Base-by-base conservation (phyloP, 75 land plant species). In the Chamaecyparis obtusa region DNA sequence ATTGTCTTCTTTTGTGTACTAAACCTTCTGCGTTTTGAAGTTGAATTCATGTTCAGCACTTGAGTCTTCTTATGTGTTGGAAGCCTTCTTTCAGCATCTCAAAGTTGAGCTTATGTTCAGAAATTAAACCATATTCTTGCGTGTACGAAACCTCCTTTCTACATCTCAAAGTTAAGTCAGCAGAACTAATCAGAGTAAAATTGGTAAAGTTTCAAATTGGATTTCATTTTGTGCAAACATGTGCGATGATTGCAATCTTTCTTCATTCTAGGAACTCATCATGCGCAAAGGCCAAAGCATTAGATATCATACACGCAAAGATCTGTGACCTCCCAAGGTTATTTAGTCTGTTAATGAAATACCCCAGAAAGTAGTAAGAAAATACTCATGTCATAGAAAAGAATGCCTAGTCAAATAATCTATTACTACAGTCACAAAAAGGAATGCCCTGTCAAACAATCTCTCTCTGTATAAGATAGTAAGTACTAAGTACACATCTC, bases 381-480 rank as follows among this genome's bases (percentile, higher is more conserved):
- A 30, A 81, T 39, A 30, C 24, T 30, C 27, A 21, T 84, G 32
- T 37, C 24, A 44, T 36, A 33, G 39, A 56, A 75, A 16, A 27
- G 55, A 84, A 85, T 84, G 94, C 99, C 92, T 91, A 89, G 83
- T 92, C 93, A 85, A 94, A 93, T 71, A 96, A 86, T 82, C 88
- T 91, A 37, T 95, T 39, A 16, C 24, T 44, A 13, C 36, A 54
- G 17, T 37, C 24, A 60, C 35, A 24, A 37, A 76, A 17, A 27
- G 87, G 56, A 84, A 85, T 84, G 94, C 99, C 92, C 91, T 91
- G 83, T 92, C 93, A 86, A 94, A 93, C 60, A 96, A 84, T 82
- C 88, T 91, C 32, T 97, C 95, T 13, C 55, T 51, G 15, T 77
- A 9, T 11, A 27, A 86, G 84, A 13, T n/a, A 49, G 51, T 30